Percentiles rank a stretch among this genome's conserved stretches.
These are phyloP conservation scores for Rhodotorula taiwanensis DNA, from an alignment of 768 basidiomycete species.

Conservation along the genomic window DNA sequence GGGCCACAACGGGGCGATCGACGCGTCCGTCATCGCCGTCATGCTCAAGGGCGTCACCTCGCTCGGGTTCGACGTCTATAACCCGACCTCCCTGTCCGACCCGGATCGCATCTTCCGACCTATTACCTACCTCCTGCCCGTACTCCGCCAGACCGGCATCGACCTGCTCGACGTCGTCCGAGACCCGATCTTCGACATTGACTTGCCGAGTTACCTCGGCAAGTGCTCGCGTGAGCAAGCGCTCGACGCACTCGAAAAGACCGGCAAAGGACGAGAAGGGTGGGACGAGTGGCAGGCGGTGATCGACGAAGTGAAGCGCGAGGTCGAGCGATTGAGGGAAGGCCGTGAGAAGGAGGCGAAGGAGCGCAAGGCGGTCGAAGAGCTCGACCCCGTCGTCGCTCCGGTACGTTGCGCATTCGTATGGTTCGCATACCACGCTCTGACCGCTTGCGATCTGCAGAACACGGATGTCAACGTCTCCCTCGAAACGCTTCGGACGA, in stretches of 20 bases:
- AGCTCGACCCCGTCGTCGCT: constrained; percentile 19
- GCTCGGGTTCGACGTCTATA: constrained; percentile 44
- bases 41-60: constrained; percentile 59
- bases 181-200: constrained; percentile 29
- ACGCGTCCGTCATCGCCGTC: constrained; percentile 58
- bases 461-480: constrained; percentile 42
- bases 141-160: constrained; percentile 20
- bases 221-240: constrained; percentile 30
- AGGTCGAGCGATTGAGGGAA: constrained; percentile 8
- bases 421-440: no score
- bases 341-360: constrained; percentile 19
- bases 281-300: constrained; percentile 16
- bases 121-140: constrained; percentile 27
- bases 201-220: constrained; percentile 33
- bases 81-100: constrained; percentile 27
- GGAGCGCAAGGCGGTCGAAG: constrained; percentile 13
- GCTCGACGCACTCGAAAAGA: constrained; percentile 31
- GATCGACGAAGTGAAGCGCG: constrained; percentile 9
- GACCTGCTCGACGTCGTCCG: constrained; percentile 22
- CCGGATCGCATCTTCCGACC: constrained; percentile 10
- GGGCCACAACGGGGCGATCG: constrained; percentile 50
- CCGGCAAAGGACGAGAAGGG: background rate
- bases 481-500: constrained; percentile 60
- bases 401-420: background rate
- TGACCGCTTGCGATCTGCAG: background rate